A percentile compares a stretch with the other conserved stretches of the same genome.
Conservation (phyloP, 352 stramenopile species). For the Aphanomyces euteiches region DNA sequence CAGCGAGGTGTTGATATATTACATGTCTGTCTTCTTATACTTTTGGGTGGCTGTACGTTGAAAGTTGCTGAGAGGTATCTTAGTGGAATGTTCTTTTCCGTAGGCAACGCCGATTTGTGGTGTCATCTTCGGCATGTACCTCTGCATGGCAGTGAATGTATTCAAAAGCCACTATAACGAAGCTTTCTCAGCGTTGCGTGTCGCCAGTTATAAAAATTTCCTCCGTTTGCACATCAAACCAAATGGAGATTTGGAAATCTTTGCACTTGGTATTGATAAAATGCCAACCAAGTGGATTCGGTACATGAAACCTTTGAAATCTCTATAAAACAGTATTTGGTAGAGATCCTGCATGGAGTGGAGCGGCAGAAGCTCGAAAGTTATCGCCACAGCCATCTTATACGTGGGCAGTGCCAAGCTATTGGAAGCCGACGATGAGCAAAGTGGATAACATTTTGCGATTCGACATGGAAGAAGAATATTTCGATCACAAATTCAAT, state of each 20-base stretch:
- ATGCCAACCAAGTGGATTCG: constrained; percentile 82
- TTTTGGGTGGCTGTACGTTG: constrained; percentile 63
- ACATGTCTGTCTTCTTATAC: constrained; percentile 81
- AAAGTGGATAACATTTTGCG: constrained; percentile 81
- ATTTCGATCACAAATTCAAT: constrained; percentile 70
- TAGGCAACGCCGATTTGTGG: constrained; percentile 64
- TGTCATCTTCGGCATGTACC: constrained; percentile 78
- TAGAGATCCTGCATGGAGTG: constrained; percentile 77
- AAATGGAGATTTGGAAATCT: constrained; percentile 73
- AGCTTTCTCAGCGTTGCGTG: constrained; percentile 81
- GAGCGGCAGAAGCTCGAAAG: constrained; percentile 48
- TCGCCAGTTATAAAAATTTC: constrained; percentile 89
- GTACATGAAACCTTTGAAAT: constrained; percentile 35
- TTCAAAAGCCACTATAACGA: constrained; percentile 88
- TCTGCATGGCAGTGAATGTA: constrained; percentile 82
- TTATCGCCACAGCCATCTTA: constrained; percentile 64
- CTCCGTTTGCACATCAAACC: constrained; percentile 71
- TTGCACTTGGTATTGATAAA: constrained; percentile 85
- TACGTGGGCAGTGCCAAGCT: constrained; percentile 69
- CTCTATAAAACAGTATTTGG: neutral
- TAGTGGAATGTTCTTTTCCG: neutral
- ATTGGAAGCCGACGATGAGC: constrained; percentile 77
- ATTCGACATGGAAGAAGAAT: constrained; percentile 79
- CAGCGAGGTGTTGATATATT: constrained; percentile 79
- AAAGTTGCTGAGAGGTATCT: neutral